Conservation (phyloP, 2,329 filamentous ascomycete species). For the Didymella arachidicola region DNA sequence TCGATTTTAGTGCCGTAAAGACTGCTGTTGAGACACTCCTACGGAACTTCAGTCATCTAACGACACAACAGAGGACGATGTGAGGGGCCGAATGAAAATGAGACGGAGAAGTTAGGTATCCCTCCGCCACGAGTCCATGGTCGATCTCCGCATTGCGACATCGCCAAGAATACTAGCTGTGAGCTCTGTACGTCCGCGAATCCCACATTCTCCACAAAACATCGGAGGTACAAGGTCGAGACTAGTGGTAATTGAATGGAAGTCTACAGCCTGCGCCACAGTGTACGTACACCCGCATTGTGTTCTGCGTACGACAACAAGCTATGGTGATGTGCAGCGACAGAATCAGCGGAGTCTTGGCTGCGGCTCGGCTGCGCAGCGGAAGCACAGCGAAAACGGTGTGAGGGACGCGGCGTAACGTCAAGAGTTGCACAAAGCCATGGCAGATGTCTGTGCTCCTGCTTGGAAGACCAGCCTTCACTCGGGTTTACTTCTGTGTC, state of each 20-base stretch:
- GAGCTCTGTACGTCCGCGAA: background rate
- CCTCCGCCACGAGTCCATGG: background rate
- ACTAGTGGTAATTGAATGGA: background rate
- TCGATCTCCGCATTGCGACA: background rate
- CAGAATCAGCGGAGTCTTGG: constrained; percentile 13
- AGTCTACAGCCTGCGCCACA: constrained; percentile 1
- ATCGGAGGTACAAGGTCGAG: background rate
- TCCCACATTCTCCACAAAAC: background rate
- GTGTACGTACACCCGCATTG: constrained; percentile 16
- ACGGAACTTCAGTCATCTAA: background rate
- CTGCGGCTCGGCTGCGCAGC: constrained; percentile 13
- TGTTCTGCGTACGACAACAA: constrained; percentile 15
- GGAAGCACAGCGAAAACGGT: constrained; percentile 5
- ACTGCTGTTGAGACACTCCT: background rate
- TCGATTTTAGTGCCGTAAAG: background rate
- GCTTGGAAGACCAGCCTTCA: background rate
- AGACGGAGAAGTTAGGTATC: background rate
- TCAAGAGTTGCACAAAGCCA: constrained; percentile 15
- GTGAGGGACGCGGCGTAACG: constrained; percentile 16
- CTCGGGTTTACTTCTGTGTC: constrained; percentile 9
- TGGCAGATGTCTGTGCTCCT: constrained; percentile 10
- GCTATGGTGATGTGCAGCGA: background rate
- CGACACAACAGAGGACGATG: background rate
- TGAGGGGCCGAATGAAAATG: background rate
- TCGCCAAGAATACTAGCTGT: background rate